Evolutionary conservation across 73 alveolate genomes (phyloP).

Genomic region (Tetrahymena malaccensis): DNA sequence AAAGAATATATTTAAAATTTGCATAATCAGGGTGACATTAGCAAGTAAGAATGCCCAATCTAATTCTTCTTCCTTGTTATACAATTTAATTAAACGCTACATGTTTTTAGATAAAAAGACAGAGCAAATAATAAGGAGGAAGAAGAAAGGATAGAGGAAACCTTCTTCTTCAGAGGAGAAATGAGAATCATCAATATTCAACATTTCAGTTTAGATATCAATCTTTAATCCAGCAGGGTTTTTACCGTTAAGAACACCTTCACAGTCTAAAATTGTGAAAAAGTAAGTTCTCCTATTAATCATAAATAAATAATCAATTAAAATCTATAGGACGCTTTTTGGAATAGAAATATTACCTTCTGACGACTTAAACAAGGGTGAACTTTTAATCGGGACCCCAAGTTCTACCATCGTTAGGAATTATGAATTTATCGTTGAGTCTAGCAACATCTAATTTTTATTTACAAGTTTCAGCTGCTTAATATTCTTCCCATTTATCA

Average conservation of each 20-base stretch:
- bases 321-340: neutral
- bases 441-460: neutral
- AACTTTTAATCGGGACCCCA: neutral
- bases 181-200: neutral
- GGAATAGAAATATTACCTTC: neutral
- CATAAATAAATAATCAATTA: neutral
- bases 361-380: neutral
- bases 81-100: neutral
- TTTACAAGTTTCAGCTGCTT: neutral
- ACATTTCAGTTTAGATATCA: neutral
- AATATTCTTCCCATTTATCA: neutral
- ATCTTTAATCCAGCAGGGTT: neutral
- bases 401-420: neutral
- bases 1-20: neutral
- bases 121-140: neutral
- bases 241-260: neutral
- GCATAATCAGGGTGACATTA: slow-evolving; percentile 5
- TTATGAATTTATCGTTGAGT: neutral
- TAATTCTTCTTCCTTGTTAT: slow-evolving; percentile 15
- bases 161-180: neutral
- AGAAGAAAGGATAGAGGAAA: neutral
- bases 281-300: neutral
- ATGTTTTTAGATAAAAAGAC: neutral
- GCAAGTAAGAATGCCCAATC: slow-evolving; percentile 34
- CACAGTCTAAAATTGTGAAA: neutral